phyloP scores from a whole-genome alignment of 768 basidiomycete species.

The Lentinula aciculospora region DNA sequence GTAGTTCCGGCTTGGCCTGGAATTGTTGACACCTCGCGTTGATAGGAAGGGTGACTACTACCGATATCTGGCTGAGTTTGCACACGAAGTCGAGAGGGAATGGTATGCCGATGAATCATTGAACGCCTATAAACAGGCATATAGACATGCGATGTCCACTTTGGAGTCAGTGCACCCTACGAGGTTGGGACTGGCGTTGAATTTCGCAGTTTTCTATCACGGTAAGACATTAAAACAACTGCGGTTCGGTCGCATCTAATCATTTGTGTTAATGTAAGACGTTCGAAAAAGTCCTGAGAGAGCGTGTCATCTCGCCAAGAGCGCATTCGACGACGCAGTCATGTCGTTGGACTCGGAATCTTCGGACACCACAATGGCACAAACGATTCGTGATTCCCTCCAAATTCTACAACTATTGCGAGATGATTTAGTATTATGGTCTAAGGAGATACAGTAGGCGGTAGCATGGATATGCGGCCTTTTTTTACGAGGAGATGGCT shows the following conservation, averaged over 20 bases:
- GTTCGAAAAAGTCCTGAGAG: constrained; percentile 80
- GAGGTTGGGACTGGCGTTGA: constrained; percentile 80
- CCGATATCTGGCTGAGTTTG: constrained; percentile 86
- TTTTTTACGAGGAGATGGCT: neutral
- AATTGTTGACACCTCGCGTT: constrained; percentile 1
- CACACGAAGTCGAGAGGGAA: constrained; percentile 63
- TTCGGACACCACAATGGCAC: constrained; percentile 27
- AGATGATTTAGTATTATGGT: constrained; percentile 86
- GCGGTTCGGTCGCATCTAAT: neutral
- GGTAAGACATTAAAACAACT: constrained; percentile 18
- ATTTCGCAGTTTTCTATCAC: constrained; percentile 94
- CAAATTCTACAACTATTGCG: constrained; percentile 78
- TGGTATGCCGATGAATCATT: constrained; percentile 70
- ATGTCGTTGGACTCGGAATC: constrained; percentile 44
- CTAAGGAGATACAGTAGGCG: constrained; percentile 55
- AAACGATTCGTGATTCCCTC: constrained; percentile 63
- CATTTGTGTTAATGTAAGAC: constrained; percentile 37
- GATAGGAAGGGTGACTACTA: constrained; percentile 85
- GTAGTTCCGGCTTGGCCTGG: neutral
- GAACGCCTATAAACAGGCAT: constrained; percentile 81
- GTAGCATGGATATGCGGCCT: neutral
- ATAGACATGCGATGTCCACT: constrained; percentile 72
- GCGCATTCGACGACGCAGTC: constrained; percentile 89
- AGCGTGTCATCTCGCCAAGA: constrained; percentile 86
- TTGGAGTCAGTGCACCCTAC: constrained; percentile 81